Evolutionary conservation across 768 basidiomycete genomes (phyloP), one percentile per base, ranked within the genome.

Genomic region (Solioccasus polychromus): DNA sequence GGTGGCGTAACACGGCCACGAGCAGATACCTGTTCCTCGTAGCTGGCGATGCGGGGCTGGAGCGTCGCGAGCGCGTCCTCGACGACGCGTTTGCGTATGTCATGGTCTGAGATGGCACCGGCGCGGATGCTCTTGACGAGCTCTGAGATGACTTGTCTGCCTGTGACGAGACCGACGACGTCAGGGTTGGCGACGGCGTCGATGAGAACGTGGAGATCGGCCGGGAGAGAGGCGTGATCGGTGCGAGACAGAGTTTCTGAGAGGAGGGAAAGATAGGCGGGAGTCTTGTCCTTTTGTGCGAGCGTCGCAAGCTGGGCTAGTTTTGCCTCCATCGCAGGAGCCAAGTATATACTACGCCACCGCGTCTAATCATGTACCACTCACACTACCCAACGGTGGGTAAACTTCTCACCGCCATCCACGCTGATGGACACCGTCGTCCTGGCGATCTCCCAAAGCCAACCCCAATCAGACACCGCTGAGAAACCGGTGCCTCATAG

Each of bases 1-100:
- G 45, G 47, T 39, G 35, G 28, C 1, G n/a, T 3, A 22, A 17
- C 35, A 37, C 10, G 49, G 19, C n/a, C 19, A 3, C 20, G 43
- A 40, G 28, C 37, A 56, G 80, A 54, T 57, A 92, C 96, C 77
- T 96, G 93, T 68, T 97, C 93, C 63, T 99, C 95, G 58, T 90
- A 95, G 64, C 86, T 92, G 51, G 90, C 91, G 54, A 92, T 78
- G 45, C 89, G 76, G 17, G 87, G 81, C 62, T 91, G 83, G 30
- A 88, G 70, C 25, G 79, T 75, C 17, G 72, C 69, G 26, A 96
- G 73, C 0, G 87, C 84, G 32, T 85, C 82, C 62, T 90, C 75
- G 8, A 96, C 81, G 32, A 94, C 76, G 44, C 75, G 74, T 63
- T 88, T 88, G 56, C 79, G 78, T 14, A 80, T 59, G 9, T 83